Evolutionary conservation across 192 early-diverging fungal genomes (phyloP), one percentile per base, ranked within the genome.

Genomic region (Entrophospora sp.): DNA sequence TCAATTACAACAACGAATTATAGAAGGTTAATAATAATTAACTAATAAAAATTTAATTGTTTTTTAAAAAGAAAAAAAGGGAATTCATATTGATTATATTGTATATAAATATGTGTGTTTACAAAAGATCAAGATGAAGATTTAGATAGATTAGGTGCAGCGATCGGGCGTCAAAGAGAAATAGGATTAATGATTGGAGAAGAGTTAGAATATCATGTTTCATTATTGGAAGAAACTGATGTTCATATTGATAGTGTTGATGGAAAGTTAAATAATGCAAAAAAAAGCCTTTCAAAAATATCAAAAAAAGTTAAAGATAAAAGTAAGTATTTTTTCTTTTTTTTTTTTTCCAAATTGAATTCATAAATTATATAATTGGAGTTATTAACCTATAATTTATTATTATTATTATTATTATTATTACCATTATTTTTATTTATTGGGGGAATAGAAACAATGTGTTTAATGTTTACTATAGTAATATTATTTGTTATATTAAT

Each of bases 201-300:
- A 55, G 90, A 91, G 71, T 64, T 91, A 37, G 82, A 89, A 16
- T 69, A 77, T 8, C 90, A 91, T 69, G 77, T 85, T 18, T 76
- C 85, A 18, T 64, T 89, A 52, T 68, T 91, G 71, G 84, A 87
- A 36, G 86, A 91, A 12, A 91, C 90, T 2, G 85, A 87, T 27
- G 71, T 71, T 27, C 67, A 81, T 31, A 82, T 88, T 4, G 88
- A 89, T 69, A 61, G 68, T 1, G 85, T 85, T 10, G 75, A 70
- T 32, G 61, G 66, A 42, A 66, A 74, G 56, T 66, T 79, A 56
- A 61, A 66, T 46, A 72, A 42, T 32, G 85, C 85, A 28, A 70
- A 72, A 34, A 74, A 71, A 28, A 74, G 74, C 31, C 73, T 88
- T 12, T 64, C 75, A 35, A 69, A 79, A 63, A 77, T 85, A 25